phyloP scores from a whole-genome alignment of 73 alveolate species.

The Paramecium sexaurelia region DNA sequence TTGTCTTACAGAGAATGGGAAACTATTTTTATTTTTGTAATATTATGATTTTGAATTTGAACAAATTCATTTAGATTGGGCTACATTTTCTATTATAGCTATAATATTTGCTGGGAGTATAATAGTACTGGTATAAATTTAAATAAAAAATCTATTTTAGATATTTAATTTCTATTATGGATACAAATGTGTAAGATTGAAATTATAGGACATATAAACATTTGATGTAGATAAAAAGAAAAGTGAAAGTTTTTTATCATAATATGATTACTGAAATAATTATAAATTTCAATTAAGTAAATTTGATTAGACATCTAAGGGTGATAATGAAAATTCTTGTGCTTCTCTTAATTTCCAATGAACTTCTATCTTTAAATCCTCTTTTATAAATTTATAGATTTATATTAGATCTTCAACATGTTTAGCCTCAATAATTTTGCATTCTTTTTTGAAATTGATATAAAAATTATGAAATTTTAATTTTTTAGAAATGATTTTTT shows the following conservation, averaged over 20 bases:
- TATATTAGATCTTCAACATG: neutral
- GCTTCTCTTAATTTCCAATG: neutral
- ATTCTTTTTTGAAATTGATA: neutral
- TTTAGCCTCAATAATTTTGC: neutral
- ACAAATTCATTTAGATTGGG: slow-evolving; percentile 31
- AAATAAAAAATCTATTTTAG: neutral
- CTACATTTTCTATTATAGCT: neutral
- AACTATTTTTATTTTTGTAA: neutral
- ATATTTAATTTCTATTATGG: slow-evolving; percentile 22
- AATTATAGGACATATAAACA: neutral
- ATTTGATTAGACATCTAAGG: neutral
- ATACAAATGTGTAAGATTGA: neutral
- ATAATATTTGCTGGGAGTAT: neutral
- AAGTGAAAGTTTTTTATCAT: neutral
- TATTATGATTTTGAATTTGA: slow-evolving; percentile 1
- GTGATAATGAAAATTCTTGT: neutral
- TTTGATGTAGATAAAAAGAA: neutral
- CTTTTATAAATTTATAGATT: neutral
- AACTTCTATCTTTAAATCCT: neutral
- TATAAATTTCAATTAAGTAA: neutral
- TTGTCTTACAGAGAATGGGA: neutral
- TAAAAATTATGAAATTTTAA: neutral
- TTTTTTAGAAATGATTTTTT: neutral
- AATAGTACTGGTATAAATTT: neutral
- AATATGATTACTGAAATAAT: neutral